phyloP scores from a whole-genome alignment of 768 basidiomycete genomes.

The Tephrocybe sp. region DNA sequence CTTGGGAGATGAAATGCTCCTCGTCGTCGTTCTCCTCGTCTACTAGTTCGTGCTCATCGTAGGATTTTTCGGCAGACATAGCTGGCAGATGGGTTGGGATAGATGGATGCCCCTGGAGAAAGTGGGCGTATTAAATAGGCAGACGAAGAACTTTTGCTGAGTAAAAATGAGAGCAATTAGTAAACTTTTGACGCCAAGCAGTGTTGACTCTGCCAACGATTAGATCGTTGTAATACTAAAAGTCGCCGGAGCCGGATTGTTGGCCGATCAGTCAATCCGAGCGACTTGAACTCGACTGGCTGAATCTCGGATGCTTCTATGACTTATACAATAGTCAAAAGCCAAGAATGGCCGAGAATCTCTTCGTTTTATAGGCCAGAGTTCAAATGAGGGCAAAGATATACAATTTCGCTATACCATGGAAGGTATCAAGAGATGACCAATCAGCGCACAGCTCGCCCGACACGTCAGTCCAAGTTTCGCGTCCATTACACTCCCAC shows the following conservation, averaged over 20 bases:
- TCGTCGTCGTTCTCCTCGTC: conserved; percentile 41
- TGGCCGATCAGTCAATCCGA: background rate
- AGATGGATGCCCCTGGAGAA: background rate
- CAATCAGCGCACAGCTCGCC: conserved; percentile 26
- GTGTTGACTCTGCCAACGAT: conserved; percentile 6
- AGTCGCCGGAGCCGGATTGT: conserved; percentile 14
- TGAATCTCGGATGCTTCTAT: conserved; percentile 1
- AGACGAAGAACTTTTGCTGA: conserved; percentile 18
- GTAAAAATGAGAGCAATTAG: conserved; percentile 19
- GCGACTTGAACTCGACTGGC: background rate
- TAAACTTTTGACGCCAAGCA: conserved; percentile 5
- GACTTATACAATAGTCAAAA: background rate
- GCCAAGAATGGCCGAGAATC: background rate
- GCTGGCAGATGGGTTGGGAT: background rate
- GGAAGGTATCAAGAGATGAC: conserved; percentile 25
- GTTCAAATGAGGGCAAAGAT: conserved; percentile 1
- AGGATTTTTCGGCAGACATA: conserved; percentile 33
- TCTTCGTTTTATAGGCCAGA: background rate
- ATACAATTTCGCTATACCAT: background rate
- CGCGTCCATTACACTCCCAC: conserved; percentile 16
- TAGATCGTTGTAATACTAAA: conserved; percentile 20
- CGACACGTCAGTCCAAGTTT: conserved; percentile 18
- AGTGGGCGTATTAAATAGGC: background rate
- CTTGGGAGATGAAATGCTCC: conserved; percentile 62
- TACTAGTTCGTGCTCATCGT: conserved; percentile 16